These are phyloP conservation scores for Corymbia calophylla DNA, from an alignment of 441 rosid genomes.

Conservation along the genomic window DNA sequence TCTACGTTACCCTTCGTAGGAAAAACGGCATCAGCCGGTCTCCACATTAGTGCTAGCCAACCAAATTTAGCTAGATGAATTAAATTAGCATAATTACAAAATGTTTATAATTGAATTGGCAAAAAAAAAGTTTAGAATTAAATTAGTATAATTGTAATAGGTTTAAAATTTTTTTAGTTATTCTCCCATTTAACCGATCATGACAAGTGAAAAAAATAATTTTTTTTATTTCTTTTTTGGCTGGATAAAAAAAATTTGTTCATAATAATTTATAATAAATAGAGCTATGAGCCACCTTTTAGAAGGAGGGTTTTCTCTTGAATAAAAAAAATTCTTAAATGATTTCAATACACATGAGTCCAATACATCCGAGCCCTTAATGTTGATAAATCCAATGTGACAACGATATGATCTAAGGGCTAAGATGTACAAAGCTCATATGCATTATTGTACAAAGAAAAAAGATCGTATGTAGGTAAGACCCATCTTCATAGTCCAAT, in stretches of 20 bases:
- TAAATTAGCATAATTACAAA: too few species aligned
- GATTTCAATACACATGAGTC: neutral
- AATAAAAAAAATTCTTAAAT: neutral
- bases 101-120: too few species aligned
- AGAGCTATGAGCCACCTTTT: neutral
- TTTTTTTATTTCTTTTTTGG: neutral
- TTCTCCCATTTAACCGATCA: too few species aligned
- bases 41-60: too few species aligned
- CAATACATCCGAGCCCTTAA: neutral
- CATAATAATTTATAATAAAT: neutral
- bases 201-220: neutral
- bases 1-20: fast-evolving
- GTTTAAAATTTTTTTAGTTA: too few species aligned
- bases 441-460: neutral
- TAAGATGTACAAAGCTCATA: neutral
- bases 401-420: neutral
- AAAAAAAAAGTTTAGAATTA: too few species aligned
- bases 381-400: neutral
- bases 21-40: too few species aligned
- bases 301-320: neutral
- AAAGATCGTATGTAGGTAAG: neutral
- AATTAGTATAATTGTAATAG: too few species aligned
- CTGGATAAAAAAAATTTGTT: neutral
- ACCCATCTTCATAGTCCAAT: neutral
- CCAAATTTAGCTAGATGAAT: too few species aligned